Base-by-base conservation (phyloP, 495 filamentous ascomycete genomes). In the Trichoderma asperelloides region DNA sequence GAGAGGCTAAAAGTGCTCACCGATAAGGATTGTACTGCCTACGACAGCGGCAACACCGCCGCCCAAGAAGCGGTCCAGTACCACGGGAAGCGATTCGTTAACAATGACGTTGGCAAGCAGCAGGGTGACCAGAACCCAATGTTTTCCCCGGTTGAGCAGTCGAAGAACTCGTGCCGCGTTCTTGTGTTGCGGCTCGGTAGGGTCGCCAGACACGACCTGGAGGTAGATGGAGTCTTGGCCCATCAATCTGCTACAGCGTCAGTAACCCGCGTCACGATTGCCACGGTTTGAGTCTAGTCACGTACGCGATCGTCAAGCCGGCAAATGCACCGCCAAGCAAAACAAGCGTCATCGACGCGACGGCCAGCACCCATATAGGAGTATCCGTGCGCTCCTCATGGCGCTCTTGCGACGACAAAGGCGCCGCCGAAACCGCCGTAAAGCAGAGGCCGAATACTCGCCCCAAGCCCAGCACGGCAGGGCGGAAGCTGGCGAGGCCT, bases 101-200 rank as follows among this genome's bases (percentile, higher is more conserved):
- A 96, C 96, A 71, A 98, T 97, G 72, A 98, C 95, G 78, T 98
- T 98, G 71, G 92, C 91, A 63, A 98, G 79, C 4, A 98, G 85
- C 39, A 98, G 80, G 15, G 95, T 98, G 40, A 98, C 95, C 65
- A 98, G 81, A n/a, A 98, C 95, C 95, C 95, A 98, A 77, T 98
- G 95, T 72, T 98, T 98, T 51, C 95, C 96, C 62, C 85, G 87
- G 67, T 94, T 87, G 60, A 98, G 76, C 18, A 98, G 81, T 30
- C 86, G 84, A 68, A 93, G 84, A 1, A 98, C 95, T 68, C 85
- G 88, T 30, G 81, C 84, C 2, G 95, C 96, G 74, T 97, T 89
- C 71, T 88, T 90, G 70, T 87, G 86, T 74, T 98, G 92, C 77
- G 80, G 68, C 77, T 96, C 93, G 70, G 70, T 77, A 15, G 69